A percentile compares a stretch with the other conserved stretches of the same genome.
Evolutionary conservation across 2,329 filamentous ascomycete genomes (phyloP).

Genomic region (Massarina eburnea): DNA sequence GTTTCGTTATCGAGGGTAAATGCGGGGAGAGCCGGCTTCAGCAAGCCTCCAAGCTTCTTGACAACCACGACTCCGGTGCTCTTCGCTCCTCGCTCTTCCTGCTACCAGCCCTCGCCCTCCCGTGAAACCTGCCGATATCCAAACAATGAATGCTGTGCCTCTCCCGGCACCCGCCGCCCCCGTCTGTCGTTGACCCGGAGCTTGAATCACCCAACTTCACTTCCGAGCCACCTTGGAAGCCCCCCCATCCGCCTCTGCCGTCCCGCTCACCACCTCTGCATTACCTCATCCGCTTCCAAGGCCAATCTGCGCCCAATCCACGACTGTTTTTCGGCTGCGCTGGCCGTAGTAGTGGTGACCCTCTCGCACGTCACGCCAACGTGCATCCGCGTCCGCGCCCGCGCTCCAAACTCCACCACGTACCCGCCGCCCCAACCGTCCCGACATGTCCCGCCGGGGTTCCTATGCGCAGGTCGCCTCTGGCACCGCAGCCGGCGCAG

Average conservation of each 20-base stretch:
- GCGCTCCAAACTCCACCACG: constrained; percentile 2
- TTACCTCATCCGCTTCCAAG: constrained; percentile 11
- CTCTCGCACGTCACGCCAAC: not conserved
- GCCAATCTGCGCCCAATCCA: not conserved
- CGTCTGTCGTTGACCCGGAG: constrained; percentile 31
- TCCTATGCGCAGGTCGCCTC: constrained; percentile 65
- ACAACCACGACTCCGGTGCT: constrained; percentile 5
- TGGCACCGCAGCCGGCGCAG: constrained; percentile 44
- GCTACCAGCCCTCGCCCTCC: constrained; percentile 2
- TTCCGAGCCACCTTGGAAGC: not conserved
- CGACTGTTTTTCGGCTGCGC: not conserved
- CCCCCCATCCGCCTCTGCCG: not conserved
- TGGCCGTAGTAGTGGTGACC: constrained; percentile 2
- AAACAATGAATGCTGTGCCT: constrained; percentile 35
- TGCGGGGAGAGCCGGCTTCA: constrained; percentile 6
- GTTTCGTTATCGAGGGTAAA: constrained; percentile 1
- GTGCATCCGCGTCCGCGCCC: not conserved
- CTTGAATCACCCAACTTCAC: not conserved
- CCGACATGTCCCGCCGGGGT: constrained; percentile 50
- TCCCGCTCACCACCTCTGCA: constrained; percentile 14
- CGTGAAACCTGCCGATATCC: constrained; percentile 8
- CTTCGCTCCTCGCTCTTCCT: constrained; percentile 10
- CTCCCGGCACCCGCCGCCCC: constrained; percentile 17
- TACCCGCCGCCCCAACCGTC: too few relatives aligned
- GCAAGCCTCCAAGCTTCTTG: constrained; percentile 8